Conservation (phyloP, 208 protist species). For the Acanthamoeba polyphaga region DNA sequence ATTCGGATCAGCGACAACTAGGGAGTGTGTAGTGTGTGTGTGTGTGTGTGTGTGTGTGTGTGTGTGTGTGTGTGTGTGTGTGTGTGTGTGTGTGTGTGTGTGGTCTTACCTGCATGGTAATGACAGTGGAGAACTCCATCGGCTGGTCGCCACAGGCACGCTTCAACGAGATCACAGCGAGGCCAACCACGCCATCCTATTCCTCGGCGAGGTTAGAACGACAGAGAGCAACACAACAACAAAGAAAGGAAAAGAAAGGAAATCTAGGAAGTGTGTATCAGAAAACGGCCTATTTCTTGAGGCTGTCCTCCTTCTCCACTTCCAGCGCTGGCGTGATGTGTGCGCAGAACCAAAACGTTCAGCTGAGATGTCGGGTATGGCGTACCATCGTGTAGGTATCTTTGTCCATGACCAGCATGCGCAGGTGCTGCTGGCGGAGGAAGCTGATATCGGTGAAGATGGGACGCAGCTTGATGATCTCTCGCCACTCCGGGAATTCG, state of each 20-base stretch:
- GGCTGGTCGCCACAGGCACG: conserved; percentile 30
- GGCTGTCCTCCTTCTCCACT: conserved; percentile 5
- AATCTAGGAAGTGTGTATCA: conserved; percentile 39
- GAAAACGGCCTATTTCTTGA: background rate
- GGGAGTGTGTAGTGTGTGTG: too few species aligned
- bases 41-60: too few species aligned
- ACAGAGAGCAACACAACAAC: background rate
- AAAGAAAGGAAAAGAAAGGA: background rate
- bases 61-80: too few species aligned
- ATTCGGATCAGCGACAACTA: too few species aligned
- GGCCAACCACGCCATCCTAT: conserved; percentile 13
- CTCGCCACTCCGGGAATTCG: conserved; percentile 53
- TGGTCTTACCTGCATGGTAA: background rate
- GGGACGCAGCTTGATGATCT: conserved; percentile 60
- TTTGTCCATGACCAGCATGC: conserved; percentile 53
- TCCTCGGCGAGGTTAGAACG: background rate
- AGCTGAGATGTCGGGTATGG: background rate
- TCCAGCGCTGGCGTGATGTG: background rate
- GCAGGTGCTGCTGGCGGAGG: conserved; percentile 45
- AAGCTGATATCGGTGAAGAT: conserved; percentile 57
- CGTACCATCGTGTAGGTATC: conserved; percentile 30
- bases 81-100: too few species aligned
- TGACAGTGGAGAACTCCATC: conserved; percentile 11
- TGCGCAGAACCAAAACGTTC: background rate
- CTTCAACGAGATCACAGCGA: conserved; percentile 56